Percentiles rank a stretch among this genome's conserved stretches.
phyloP scores from a whole-genome alignment of 352 stramenopile species.

The Pythium brassicae region DNA sequence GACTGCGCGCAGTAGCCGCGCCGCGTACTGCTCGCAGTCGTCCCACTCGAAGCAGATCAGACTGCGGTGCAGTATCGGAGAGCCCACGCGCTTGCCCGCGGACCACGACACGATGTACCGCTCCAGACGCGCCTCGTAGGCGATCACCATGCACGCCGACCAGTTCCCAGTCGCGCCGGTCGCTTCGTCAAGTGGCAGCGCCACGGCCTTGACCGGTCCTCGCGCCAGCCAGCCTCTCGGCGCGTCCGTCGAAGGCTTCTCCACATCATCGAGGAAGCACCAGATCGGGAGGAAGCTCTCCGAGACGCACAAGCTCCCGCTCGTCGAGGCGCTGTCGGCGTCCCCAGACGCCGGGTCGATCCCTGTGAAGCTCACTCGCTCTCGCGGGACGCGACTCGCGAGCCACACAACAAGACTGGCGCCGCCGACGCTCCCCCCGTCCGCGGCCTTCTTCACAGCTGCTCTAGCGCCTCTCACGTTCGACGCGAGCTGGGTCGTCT shows the following conservation, averaged over 20 bases:
- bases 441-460: constrained; percentile 14
- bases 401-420: constrained; percentile 40
- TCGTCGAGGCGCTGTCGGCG: background rate
- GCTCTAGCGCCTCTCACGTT: background rate
- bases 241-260: constrained; percentile 14
- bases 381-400: constrained; percentile 32
- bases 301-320: constrained; percentile 21
- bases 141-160: constrained; percentile 73
- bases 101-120: constrained; percentile 74
- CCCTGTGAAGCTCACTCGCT: constrained; percentile 40
- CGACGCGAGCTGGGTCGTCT: background rate
- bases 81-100: constrained; percentile 66
- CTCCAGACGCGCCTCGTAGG: constrained; percentile 38
- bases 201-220: constrained; percentile 57
- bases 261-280: constrained; percentile 67
- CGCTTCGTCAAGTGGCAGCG: constrained; percentile 51
- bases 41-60: constrained; percentile 67
- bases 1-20: constrained; percentile 32
- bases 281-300: constrained; percentile 63
- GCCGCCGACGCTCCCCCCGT: constrained; percentile 13
- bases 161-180: constrained; percentile 58
- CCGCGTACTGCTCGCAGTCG: constrained; percentile 37
- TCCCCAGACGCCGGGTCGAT: constrained; percentile 11
- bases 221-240: constrained; percentile 19
- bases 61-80: constrained; percentile 51